Conservation (phyloP, 1,284 basidiomycete species). For the Moesziomyces antarcticus region DNA sequence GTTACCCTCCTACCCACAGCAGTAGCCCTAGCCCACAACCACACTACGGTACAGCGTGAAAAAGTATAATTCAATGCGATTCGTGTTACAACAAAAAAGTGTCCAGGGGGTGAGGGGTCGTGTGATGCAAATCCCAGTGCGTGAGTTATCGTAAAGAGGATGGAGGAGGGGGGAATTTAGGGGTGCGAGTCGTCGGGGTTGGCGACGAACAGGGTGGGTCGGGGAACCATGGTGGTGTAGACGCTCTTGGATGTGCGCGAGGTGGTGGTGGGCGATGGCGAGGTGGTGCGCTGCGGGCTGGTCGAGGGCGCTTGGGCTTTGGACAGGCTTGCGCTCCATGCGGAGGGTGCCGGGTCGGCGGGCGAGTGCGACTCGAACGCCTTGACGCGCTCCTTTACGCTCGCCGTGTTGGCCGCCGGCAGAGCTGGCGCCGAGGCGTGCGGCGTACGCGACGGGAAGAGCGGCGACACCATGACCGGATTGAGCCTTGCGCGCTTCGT, state of each 20-base stretch:
- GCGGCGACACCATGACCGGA: conserved; percentile 46
- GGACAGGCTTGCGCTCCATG: conserved; percentile 29
- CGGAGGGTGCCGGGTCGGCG: not conserved
- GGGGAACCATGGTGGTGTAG: not conserved
- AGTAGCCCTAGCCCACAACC: no score
- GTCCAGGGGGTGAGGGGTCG: no score
- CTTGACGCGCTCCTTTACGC: conserved; percentile 50
- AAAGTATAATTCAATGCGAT: no score
- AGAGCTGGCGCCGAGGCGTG: not conserved
- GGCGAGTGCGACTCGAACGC: conserved; percentile 41
- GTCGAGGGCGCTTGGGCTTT: conserved; percentile 6
- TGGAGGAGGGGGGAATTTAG: not conserved
- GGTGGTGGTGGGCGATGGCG: no score
- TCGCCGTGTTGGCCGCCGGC: conserved; percentile 2
- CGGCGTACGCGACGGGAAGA: conserved; percentile 32
- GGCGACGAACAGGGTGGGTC: conserved; percentile 47
- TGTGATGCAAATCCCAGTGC: no score
- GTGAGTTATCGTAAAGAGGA: no score
- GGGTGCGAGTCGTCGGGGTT: conserved; percentile 43
- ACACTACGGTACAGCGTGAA: no score
- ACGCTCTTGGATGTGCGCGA: not conserved
- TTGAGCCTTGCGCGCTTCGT: conserved; percentile 58
- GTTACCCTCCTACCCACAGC: conserved; percentile 19
- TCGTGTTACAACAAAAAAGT: no score
- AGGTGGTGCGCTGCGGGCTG: no score